phyloP scores from a whole-genome alignment of 345 rosid genomes.

The Melastoma malabathricum region DNA sequence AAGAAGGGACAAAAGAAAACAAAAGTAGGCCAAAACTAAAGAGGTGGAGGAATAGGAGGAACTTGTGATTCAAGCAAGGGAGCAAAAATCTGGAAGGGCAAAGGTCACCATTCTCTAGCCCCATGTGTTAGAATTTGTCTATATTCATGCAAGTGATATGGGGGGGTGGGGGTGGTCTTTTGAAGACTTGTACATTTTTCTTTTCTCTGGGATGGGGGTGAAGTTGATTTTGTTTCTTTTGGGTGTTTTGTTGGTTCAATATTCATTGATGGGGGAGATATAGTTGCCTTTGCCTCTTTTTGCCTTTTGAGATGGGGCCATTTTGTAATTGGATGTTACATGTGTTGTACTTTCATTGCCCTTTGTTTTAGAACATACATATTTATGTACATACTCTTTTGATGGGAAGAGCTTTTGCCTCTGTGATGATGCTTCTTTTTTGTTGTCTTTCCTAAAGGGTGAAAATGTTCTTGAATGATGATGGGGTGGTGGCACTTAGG shows the following conservation, averaged over 20 bases:
- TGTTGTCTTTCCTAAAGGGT: too few species aligned
- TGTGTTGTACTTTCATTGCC: too few species aligned
- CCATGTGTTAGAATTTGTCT: conserved; percentile 3
- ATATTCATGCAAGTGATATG: conserved; percentile 2
- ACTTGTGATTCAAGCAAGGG: conserved; percentile 15
- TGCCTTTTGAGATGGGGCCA: background rate
- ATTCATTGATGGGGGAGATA: too few species aligned
- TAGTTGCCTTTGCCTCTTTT: background rate
- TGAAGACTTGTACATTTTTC: conserved; percentile 1
- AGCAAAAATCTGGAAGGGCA: conserved; percentile 4
- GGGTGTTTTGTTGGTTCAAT: background rate
- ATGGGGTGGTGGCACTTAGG: too few species aligned
- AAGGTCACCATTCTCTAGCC: too few species aligned
- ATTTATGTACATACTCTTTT: too few species aligned
- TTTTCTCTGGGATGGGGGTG: conserved; percentile 1
- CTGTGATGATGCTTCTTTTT: too few species aligned
- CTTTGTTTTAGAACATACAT: too few species aligned
- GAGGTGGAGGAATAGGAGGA: conserved; percentile 5
- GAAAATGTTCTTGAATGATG: too few species aligned
- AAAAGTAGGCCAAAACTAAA: conserved; percentile 2
- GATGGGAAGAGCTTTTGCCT: too few species aligned
- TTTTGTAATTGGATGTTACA: conserved; percentile 1
- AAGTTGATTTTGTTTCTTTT: background rate
- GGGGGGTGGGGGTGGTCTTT: background rate
- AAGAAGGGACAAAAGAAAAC: conserved; percentile 15